These are phyloP conservation scores for Chalciporus piperatus DNA, from an alignment of 768 basidiomycete species.

Conservation along the genomic window DNA sequence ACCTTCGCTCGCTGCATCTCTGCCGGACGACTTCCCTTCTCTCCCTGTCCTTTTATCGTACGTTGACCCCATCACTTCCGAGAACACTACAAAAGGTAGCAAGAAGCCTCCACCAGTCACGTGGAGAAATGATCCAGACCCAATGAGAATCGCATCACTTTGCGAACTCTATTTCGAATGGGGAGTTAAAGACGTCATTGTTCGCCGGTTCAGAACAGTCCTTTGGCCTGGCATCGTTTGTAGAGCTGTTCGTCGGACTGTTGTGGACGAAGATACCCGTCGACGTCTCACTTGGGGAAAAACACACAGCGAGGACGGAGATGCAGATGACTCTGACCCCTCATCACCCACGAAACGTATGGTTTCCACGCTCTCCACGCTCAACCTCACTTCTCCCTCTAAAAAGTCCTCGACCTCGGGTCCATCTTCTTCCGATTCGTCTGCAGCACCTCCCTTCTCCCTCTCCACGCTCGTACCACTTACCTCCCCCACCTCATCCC, in stretches of 20 bases:
- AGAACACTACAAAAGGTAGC: conserved; percentile 42
- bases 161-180: conserved; percentile 93
- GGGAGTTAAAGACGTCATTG: conserved; percentile 80
- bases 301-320: background rate
- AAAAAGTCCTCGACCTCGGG: conserved; percentile 6
- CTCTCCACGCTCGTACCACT: conserved; percentile 19
- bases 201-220: conserved; percentile 80
- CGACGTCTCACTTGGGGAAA: background rate
- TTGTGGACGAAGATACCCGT: conserved; percentile 45
- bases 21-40: conserved; percentile 69
- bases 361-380: conserved; percentile 8
- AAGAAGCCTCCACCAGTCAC: conserved; percentile 34
- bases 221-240: conserved; percentile 77
- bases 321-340: background rate
- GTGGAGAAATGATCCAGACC: conserved; percentile 60
- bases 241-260: conserved; percentile 65
- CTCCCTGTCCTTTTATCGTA: conserved; percentile 77
- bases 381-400: conserved; percentile 4
- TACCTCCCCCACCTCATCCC: conserved; percentile 5
- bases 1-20: conserved; percentile 56
- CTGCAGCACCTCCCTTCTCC: conserved; percentile 3
- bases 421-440: background rate
- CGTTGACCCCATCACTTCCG: conserved; percentile 71
- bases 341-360: conserved; percentile 18
- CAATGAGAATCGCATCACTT: conserved; percentile 66